phyloP scores from a whole-genome alignment of 2,329 filamentous ascomycete genomes.

The Cladorrhinum sp. region DNA sequence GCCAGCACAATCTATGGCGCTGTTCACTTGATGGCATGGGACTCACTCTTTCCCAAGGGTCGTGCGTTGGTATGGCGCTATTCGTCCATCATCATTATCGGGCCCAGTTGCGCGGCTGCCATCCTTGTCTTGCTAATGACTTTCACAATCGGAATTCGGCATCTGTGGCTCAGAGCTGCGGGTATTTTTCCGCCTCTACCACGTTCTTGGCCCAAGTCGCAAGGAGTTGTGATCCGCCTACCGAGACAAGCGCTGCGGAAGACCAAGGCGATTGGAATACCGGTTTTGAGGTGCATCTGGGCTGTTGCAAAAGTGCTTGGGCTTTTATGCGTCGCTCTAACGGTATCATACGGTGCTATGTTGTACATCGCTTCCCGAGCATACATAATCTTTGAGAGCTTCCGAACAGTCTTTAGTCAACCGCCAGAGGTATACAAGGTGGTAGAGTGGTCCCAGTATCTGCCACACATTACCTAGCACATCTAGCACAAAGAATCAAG shows the following conservation, averaged over 20 bases:
- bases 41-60: background rate
- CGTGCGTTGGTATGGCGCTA: background rate
- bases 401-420: background rate
- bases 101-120: background rate
- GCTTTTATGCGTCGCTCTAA: too few relatives aligned
- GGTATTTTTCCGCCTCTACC: too few relatives aligned
- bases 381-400: background rate
- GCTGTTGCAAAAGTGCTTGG: background rate
- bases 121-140: background rate
- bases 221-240: too few relatives aligned
- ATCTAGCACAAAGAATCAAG: too few relatives aligned
- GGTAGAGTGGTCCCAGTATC: background rate
- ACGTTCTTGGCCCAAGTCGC: too few relatives aligned
- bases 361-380: background rate
- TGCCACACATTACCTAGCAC: background rate
- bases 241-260: too few relatives aligned
- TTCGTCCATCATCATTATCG: background rate
- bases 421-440: background rate
- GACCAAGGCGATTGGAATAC: background rate
- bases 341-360: too few relatives aligned
- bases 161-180: too few relatives aligned
- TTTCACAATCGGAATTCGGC: background rate
- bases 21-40: background rate
- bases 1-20: background rate
- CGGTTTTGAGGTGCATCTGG: background rate